Conservation (phyloP, 2,329 filamentous ascomycete species). For the Fusarium agapanthi region DNA sequence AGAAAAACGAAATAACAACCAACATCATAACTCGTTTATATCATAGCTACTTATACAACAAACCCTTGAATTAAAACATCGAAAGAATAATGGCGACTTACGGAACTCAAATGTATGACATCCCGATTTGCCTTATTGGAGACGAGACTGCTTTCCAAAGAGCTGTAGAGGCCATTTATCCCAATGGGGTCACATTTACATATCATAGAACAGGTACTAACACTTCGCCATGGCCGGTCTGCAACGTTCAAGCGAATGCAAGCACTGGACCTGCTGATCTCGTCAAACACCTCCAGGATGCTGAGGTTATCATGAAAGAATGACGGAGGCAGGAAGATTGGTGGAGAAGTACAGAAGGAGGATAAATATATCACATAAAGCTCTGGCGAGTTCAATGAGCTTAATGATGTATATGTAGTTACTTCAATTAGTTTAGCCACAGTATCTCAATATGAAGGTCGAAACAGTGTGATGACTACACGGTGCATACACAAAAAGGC, state of each 20-base stretch:
- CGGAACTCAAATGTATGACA: not conserved
- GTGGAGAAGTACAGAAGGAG: rapidly evolving
- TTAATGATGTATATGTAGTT: too few species aligned
- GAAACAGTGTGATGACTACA: too few species aligned
- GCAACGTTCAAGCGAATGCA: not conserved
- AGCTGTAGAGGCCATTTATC: not conserved
- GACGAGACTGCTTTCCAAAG: not conserved
- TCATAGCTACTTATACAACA: rapidly evolving
- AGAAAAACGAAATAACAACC: rapidly evolving
- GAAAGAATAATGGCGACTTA: not conserved
- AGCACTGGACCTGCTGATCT: not conserved
- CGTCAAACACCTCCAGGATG: not conserved
- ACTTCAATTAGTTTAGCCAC: too few species aligned
- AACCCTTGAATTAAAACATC: rapidly evolving
- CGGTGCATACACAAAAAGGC: not conserved
- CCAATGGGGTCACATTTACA: not conserved
- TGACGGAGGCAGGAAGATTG: rapidly evolving
- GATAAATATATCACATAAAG: rapidly evolving
- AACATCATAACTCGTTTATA: not conserved
- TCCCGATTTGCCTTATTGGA: not conserved
- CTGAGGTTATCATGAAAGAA: not conserved
- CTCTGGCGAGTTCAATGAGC: rapidly evolving
- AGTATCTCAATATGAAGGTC: too few species aligned
- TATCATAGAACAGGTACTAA: not conserved
- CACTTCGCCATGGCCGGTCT: not conserved